Evolutionary conservation across 2,329 filamentous ascomycete genomes (phyloP).

Genomic region (Ciborinia camelliae): DNA sequence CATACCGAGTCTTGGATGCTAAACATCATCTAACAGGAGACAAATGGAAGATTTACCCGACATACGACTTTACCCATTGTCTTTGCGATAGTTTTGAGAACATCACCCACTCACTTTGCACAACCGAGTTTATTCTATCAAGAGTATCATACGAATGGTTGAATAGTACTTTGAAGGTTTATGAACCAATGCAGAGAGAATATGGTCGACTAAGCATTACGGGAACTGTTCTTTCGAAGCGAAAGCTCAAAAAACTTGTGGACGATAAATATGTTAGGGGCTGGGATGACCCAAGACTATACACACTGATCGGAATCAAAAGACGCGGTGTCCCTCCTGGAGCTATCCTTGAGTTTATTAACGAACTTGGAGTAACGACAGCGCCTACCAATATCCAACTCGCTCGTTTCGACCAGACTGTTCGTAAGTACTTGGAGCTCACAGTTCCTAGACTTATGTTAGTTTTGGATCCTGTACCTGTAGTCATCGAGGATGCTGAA

Average conservation of each 20-base stretch:
- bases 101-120: slow-evolving; percentile 90
- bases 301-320: slow-evolving; percentile 79
- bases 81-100: slow-evolving; percentile 88
- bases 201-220: slow-evolving; percentile 74
- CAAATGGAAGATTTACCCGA: slow-evolving; percentile 91
- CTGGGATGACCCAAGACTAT: slow-evolving; percentile 90
- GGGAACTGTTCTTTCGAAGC: slow-evolving; percentile 84
- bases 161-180: slow-evolving; percentile 75
- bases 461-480: slow-evolving; percentile 78
- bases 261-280: slow-evolving; percentile 72
- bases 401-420: slow-evolving; percentile 76
- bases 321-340: slow-evolving; percentile 83
- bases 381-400: slow-evolving; percentile 76
- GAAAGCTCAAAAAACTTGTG: slow-evolving; percentile 77
- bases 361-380: slow-evolving; percentile 88
- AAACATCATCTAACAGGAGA: slow-evolving; percentile 75
- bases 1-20: slow-evolving; percentile 78
- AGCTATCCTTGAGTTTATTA: slow-evolving; percentile 84
- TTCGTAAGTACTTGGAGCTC: slow-evolving; percentile 81
- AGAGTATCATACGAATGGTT: slow-evolving; percentile 89
- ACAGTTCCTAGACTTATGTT: slow-evolving; percentile 88
- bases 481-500: slow-evolving; percentile 75
- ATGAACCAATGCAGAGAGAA: slow-evolving; percentile 92
- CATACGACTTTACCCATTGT: slow-evolving; percentile 90
- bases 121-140: slow-evolving; percentile 84